Evolutionary conservation across 2,329 filamentous ascomycete species (phyloP), one percentile per base, ranked within the genome.

Genomic region (Chrysosporium keratinophilum): DNA sequence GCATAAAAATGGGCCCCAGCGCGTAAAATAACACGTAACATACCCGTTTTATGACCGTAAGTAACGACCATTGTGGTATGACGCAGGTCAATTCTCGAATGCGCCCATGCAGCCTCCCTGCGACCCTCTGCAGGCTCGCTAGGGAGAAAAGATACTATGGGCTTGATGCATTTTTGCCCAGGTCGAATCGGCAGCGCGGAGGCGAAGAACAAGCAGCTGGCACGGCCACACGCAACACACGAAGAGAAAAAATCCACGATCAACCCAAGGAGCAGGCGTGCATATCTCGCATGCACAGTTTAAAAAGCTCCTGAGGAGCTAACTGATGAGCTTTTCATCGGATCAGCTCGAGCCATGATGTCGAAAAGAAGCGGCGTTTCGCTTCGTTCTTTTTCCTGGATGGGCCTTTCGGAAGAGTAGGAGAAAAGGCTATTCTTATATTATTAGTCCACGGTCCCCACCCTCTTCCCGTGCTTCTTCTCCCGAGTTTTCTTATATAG

Each of bases 41-140:
- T 46, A 53, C 50, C 2, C 3, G 40, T 41, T 46, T n/a, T 14
- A n/a, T n/a, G 12, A 14, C 9, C 3, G 42, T 41, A 41, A 28
- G 33, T 39, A 19, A 51, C 40, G 12, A 17, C 39, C n/a, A n/a
- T n/a, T n/a, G n/a, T n/a, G n/a, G n/a, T 35, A 41, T 53, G 50
- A 53, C 50, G 48, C 42, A 57, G n/a, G 34, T 41, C 40, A 19
- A 43, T 43, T 51, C 43, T 51, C 45, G 34, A 49, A 44, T 23
- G 3, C 7, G 12, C 42, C 46, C 56, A 55, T 58, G 56, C 56
- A 54, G 46, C 56, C 56, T 45, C 39, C 17, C 47, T 54, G 54
- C 56, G 51, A 45, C 56, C 56, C 15, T 47, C 51, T 56, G 51
- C 51, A 54, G 41, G 47, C n/a, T 40, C 44, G 44, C 33, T 15